Evolutionary conservation across 176 grass and related monocot genomes (phyloP).

Genomic region (Pontederia paniculata): DNA sequence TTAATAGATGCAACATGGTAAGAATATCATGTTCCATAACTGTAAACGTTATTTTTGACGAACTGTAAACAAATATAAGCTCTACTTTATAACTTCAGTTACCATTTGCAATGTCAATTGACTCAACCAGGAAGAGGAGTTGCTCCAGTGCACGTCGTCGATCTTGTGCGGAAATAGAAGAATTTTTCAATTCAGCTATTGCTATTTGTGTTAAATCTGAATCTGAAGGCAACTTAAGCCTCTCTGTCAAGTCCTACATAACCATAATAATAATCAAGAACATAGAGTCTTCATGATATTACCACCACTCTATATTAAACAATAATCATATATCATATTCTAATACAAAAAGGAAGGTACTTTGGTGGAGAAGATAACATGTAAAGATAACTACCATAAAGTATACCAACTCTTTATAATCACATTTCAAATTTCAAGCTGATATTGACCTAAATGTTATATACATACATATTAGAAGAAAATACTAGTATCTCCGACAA

Average conservation of each 20-base stretch:
- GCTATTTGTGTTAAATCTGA: constrained; percentile 83
- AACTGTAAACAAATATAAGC: background rate
- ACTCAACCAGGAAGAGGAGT: constrained; percentile 79
- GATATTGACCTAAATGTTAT: too few relatives aligned
- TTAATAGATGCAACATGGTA: background rate
- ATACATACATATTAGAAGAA: too few relatives aligned
- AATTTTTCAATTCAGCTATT: constrained; percentile 75
- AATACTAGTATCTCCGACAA: too few relatives aligned
- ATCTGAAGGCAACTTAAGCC: constrained; percentile 78
- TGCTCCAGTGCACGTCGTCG: constrained; percentile 58
- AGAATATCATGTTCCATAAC: background rate
- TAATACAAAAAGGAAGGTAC: too few relatives aligned
- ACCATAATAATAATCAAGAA: background rate
- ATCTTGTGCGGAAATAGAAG: constrained; percentile 64
- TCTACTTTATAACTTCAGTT: constrained; percentile 5
- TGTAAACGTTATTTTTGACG: too few relatives aligned
- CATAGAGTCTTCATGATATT: background rate
- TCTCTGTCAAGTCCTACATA: constrained; percentile 81
- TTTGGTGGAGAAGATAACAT: too few relatives aligned
- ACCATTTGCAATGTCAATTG: constrained; percentile 85
- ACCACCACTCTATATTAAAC: background rate
- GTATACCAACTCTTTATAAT: too few relatives aligned
- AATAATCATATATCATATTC: background rate
- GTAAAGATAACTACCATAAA: too few relatives aligned
- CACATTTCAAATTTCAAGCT: too few relatives aligned